Base-by-base conservation (phyloP, 1,284 basidiomycete species). In the Golubevia sp. region DNA sequence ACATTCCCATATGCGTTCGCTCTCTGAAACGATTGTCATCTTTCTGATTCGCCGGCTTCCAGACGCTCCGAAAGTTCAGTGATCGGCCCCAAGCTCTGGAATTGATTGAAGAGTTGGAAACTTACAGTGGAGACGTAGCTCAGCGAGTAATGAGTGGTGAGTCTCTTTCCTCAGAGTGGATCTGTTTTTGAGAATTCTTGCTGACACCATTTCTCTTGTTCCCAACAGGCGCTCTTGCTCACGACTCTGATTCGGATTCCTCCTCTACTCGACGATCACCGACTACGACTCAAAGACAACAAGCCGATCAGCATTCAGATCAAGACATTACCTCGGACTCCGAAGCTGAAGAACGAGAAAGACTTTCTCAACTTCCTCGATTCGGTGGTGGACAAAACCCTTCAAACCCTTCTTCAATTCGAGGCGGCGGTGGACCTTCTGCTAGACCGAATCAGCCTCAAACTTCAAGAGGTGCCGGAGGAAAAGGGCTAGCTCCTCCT, bases 31-130 rank as follows among this genome's bases (percentile, higher is more conserved):
- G 38, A 5, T 20, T 20, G 5, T 26, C 24, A 23, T 30, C 7
- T 8, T 50, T 1, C 24, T 20, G 23, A 26, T n/a, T n/a, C n/a
- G n/a, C n/a, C n/a, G n/a, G 8, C 48, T 23, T n/a, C 8, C 74
- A 94, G 92, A 91, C 91, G 15, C 85, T 94, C 64, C 87, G 90
- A 67, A 92, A 90, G 79, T 93, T 93, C 79, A 90, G 91, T 3
- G 92, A 93, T 78, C 90, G 91, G 76, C 92, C 91, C 0, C 86
- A 90, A 44, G 92, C 92, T 24, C 88, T 86, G 82, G 88, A 90
- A 64, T 87, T 93, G 60, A 90, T 93, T 23, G 86, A 88, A 70
- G 94, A 97, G 84, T 85, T 97, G n/a, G 91, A 92, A 75, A 89
- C 90, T 13, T 93, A 90, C 76, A 88, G 88, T 30, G 89, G 89